Percentiles rank a stretch among this genome's conserved stretches.
phyloP scores from a whole-genome alignment of 208 protist genomes.

The Leishmania major region DNA sequence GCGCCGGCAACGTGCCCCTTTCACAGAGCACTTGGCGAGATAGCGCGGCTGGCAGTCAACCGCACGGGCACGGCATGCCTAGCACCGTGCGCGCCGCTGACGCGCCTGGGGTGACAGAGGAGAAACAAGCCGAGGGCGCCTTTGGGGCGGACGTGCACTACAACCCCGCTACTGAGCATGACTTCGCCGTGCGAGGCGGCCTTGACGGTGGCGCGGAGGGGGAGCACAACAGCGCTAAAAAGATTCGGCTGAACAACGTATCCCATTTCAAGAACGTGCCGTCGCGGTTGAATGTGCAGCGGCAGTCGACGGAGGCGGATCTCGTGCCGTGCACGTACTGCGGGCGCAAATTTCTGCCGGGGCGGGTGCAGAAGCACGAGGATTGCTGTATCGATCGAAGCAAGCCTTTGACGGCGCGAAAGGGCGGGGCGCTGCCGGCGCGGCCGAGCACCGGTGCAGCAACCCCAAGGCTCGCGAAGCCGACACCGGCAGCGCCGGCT shows the following conservation, averaged over 20 bases:
- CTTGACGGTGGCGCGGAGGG: neutral
- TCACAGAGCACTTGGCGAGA: neutral
- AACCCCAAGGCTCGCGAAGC: constrained; percentile 5
- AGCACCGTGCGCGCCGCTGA: neutral
- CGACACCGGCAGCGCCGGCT: neutral
- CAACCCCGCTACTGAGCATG: neutral
- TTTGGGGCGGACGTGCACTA: neutral
- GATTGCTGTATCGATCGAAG: constrained; percentile 75
- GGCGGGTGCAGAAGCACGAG: constrained; percentile 85
- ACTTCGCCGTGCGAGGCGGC: neutral
- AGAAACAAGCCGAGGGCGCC: neutral
- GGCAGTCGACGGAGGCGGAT: constrained; percentile 19
- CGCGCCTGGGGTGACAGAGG: neutral
- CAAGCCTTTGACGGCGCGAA: constrained; percentile 31
- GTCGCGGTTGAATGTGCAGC: constrained; percentile 64
- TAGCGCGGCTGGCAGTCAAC: constrained; percentile 8
- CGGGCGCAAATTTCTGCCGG: constrained; percentile 73
- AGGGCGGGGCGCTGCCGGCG: neutral
- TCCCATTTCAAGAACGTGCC: constrained; percentile 80
- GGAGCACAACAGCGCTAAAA: constrained; percentile 24
- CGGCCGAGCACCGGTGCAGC: constrained; percentile 9
- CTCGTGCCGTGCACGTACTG: constrained; percentile 69
- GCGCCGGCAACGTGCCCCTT: too few species aligned
- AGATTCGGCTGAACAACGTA: constrained; percentile 79
- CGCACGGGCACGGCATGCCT: neutral